Percentiles rank a stretch among this genome's conserved stretches.
These are phyloP conservation scores for Metschnikowia picachoensis DNA, from an alignment of 805 yeast species.

Conservation along the genomic window DNA sequence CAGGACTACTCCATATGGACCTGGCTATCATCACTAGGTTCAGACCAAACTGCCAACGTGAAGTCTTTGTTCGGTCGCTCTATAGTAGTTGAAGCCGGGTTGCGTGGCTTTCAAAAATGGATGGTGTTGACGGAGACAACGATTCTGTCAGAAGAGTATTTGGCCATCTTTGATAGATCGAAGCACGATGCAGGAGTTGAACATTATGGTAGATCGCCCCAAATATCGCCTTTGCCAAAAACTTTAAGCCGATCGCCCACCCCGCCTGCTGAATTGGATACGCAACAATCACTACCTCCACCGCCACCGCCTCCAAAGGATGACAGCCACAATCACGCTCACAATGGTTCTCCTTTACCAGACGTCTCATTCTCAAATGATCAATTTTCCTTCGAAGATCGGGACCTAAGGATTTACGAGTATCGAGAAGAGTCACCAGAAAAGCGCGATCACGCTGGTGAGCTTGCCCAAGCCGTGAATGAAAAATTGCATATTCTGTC, in stretches of 20 bases:
- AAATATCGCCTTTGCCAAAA: conserved; percentile 3
- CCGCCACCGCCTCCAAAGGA: conserved; percentile 19
- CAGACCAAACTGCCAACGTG: conserved; percentile 63
- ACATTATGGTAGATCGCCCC: conserved; percentile 11
- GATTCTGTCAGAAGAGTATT: conserved; percentile 35
- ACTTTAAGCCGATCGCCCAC: background rate
- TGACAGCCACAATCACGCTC: conserved; percentile 21
- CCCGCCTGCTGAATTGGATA: background rate
- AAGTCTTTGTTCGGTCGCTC: conserved; percentile 77
- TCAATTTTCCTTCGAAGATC: conserved; percentile 7
- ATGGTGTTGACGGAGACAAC: conserved; percentile 68
- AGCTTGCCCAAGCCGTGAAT: conserved; percentile 4
- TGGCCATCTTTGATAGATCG: conserved; percentile 22
- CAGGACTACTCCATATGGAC: conserved; percentile 92
- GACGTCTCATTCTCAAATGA: conserved; percentile 9
- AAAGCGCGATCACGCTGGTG: conserved; percentile 1
- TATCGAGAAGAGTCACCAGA: background rate
- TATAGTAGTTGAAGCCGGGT: conserved; percentile 74
- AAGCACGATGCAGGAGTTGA: conserved; percentile 5
- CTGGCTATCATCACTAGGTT: conserved; percentile 75
- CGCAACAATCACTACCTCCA: conserved; percentile 8
- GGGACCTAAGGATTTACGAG: background rate
- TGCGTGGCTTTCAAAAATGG: conserved; percentile 79
- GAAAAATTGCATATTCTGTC: conserved; percentile 3
- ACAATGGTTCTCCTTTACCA: conserved; percentile 11